These are phyloP conservation scores for Russula griseocarnosa DNA, from an alignment of 768 basidiomycete species.

Conservation along the genomic window DNA sequence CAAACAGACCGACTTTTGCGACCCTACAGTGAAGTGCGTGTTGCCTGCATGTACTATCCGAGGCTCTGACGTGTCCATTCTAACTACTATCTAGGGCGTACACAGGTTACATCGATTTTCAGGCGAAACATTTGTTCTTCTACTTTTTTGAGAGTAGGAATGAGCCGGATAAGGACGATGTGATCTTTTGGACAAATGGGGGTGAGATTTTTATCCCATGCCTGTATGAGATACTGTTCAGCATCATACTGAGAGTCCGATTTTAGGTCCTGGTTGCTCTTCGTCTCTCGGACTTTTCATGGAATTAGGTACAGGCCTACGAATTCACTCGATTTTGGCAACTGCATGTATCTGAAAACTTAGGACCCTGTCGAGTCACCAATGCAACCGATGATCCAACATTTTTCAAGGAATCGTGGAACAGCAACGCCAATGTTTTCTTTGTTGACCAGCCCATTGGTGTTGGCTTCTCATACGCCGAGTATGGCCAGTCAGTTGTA, in stretches of 20 bases:
- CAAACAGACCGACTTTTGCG: slow-evolving; percentile 44
- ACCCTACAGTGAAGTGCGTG: slow-evolving; percentile 37
- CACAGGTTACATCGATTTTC: slow-evolving; percentile 65
- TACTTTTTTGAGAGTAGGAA: slow-evolving; percentile 52
- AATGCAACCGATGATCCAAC: slow-evolving; percentile 44
- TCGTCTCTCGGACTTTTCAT: slow-evolving; percentile 41
- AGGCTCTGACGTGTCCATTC: background rate
- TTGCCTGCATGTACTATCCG: background rate
- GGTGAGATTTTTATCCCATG: slow-evolving; percentile 31
- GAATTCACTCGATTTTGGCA: slow-evolving; percentile 39
- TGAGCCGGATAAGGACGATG: slow-evolving; percentile 34
- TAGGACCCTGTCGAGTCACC: slow-evolving; percentile 67
- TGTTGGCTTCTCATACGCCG: slow-evolving; percentile 43
- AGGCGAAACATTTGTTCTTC: slow-evolving; percentile 64
- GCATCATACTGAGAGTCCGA: background rate
- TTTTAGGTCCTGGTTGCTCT: slow-evolving; percentile 25
- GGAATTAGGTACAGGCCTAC: slow-evolving; percentile 45
- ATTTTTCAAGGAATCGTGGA: slow-evolving; percentile 63
- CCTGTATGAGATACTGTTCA: slow-evolving; percentile 25
- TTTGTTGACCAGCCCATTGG: slow-evolving; percentile 44
- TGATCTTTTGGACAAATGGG: slow-evolving; percentile 41
- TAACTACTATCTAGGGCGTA: slow-evolving; percentile 41
- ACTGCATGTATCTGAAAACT: slow-evolving; percentile 9
- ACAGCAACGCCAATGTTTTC: slow-evolving; percentile 56
- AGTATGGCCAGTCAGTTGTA: slow-evolving; percentile 58